phyloP scores from a whole-genome alignment of 495 filamentous ascomycete species.

The Jackrogersella minutella region DNA sequence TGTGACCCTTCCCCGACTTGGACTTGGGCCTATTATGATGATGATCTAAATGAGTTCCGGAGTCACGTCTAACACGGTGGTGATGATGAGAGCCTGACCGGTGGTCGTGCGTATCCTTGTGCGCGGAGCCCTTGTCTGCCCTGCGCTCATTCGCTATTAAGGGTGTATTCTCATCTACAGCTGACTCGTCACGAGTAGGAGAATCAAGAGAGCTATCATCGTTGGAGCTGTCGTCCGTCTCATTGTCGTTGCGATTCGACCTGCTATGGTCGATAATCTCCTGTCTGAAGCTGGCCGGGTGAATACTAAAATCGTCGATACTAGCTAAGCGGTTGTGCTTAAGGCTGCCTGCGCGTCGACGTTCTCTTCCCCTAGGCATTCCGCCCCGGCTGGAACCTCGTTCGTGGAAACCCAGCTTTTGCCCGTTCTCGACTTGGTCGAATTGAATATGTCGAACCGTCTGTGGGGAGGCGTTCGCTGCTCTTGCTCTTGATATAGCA shows the following conservation, averaged over 20 bases:
- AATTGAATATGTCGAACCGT: conserved; percentile 50
- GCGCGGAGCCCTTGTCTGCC: conserved; percentile 29
- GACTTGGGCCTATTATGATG: conserved; percentile 83
- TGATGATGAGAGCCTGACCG: conserved; percentile 33
- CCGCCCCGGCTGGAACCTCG: conserved; percentile 47
- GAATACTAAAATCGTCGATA: conserved; percentile 79
- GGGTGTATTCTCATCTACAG: conserved; percentile 56
- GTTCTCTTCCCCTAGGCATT: conserved; percentile 51
- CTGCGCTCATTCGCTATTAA: conserved; percentile 44
- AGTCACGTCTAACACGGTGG: conserved; percentile 46
- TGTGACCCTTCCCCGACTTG: conserved; percentile 56
- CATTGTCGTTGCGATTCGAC: conserved; percentile 53
- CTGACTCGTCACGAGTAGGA: conserved; percentile 58
- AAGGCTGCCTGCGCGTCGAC: conserved; percentile 61
- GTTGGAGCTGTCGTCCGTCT: conserved; percentile 58
- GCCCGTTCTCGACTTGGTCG: conserved; percentile 22
- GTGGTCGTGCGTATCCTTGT: conserved; percentile 22
- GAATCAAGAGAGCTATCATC: conserved; percentile 62
- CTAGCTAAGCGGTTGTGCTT: conserved; percentile 61
- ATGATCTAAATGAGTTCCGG: conserved; percentile 67
- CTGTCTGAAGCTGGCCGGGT: conserved; percentile 90
- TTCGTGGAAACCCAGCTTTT: conserved; percentile 32
- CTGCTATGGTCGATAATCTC: conserved; percentile 84
- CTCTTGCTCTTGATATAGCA: conserved; percentile 45
- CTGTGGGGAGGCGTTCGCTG: conserved; percentile 37